These are phyloP conservation scores for Ilex asprella DNA, from an alignment of 257 asterid genomes.

Conservation along the genomic window DNA sequence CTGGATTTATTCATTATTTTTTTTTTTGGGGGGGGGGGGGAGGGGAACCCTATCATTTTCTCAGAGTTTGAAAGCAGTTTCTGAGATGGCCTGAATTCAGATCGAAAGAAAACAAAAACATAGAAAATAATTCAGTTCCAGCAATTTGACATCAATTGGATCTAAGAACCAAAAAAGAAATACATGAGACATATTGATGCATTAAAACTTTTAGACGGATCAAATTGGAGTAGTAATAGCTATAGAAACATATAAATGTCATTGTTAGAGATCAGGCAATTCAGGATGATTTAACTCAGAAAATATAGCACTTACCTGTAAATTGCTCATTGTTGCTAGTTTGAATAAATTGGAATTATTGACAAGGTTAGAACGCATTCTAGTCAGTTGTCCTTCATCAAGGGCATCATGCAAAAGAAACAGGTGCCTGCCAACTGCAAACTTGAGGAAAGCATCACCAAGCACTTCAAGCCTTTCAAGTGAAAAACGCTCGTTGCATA, in stretches of 20 bases:
- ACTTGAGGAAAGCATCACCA: conserved; percentile 97
- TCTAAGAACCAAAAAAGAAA: too few species aligned
- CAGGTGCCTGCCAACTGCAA: conserved; percentile 84
- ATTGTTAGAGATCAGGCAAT: neutral
- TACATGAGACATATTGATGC: too few species aligned
- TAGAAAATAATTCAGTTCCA: neutral
- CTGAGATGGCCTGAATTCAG: neutral
- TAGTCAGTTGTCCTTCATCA: conserved; percentile 94
- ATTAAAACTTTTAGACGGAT: too few species aligned
- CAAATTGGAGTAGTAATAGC: too few species aligned
- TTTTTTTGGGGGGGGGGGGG: too few species aligned
- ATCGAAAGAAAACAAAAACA: neutral
- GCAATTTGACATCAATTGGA: too few species aligned
- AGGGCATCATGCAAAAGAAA: conserved; percentile 62
- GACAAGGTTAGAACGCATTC: conserved; percentile 77
- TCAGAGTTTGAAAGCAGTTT: too few species aligned
- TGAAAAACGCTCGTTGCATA: conserved; percentile 72
- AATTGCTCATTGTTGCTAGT: conserved; percentile 55
- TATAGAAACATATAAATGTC: too few species aligned
- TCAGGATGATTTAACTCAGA: conserved; percentile 5
- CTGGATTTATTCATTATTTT: too few species aligned
- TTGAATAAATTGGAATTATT: conserved; percentile 64
- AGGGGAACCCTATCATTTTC: too few species aligned
- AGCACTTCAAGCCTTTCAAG: conserved; percentile 98
- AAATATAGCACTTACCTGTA: conserved; percentile 54